phyloP scores from a whole-genome alignment of 2,329 filamentous ascomycete genomes.

The Diaporthe vaccinii region DNA sequence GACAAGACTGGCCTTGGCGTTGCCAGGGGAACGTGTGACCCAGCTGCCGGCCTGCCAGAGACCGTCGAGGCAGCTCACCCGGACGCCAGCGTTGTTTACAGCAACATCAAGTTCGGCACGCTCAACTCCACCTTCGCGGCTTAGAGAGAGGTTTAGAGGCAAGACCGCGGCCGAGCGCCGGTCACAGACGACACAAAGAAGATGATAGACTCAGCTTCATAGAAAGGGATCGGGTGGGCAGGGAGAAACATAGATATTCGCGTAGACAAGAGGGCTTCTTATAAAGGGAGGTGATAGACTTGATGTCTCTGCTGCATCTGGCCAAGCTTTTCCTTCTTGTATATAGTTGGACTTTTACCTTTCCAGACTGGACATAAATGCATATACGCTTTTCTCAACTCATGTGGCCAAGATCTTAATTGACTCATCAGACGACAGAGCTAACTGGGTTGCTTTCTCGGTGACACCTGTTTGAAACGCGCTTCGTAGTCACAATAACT shows the following conservation, averaged over 20 bases:
- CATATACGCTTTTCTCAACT: neutral
- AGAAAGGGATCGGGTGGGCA: neutral
- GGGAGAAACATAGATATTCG: neutral
- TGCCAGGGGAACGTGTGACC: constrained; percentile 62
- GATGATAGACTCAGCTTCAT: constrained; percentile 28
- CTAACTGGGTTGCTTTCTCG: neutral
- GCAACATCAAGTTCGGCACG: constrained; percentile 64
- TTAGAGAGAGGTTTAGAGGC: constrained; percentile 4
- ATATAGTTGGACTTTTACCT: constrained; percentile 17
- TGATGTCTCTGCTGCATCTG: constrained; percentile 24
- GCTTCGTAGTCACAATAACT: neutral
- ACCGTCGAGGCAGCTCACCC: constrained; percentile 58
- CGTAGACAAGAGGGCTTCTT: neutral
- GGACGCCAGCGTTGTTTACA: constrained; percentile 60
- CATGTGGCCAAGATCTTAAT: neutral
- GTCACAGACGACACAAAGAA: neutral
- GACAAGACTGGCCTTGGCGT: constrained; percentile 57
- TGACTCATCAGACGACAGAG: no score
- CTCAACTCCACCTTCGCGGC: constrained; percentile 59
- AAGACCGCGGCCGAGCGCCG: neutral
- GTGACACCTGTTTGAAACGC: neutral
- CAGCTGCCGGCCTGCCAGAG: constrained; percentile 58
- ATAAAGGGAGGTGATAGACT: constrained; percentile 25
- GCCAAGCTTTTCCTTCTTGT: constrained; percentile 31
- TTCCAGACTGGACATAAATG: constrained; percentile 14